Conservation (phyloP, 1,139 yeast genomes). For the Schwanniomyces etchellsii region DNA sequence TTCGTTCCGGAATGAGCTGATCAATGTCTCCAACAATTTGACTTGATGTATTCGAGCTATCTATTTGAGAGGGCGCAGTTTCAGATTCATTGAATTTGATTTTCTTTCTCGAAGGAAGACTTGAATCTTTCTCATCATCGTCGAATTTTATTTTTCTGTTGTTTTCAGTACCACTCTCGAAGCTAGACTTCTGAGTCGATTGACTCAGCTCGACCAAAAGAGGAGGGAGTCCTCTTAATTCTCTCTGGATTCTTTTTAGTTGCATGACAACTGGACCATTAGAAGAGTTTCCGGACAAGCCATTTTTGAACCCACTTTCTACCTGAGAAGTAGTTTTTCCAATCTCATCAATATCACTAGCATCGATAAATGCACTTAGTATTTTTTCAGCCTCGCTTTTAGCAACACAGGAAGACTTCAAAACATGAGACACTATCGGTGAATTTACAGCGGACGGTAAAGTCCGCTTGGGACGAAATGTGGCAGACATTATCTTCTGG, state of each 20-base stretch:
- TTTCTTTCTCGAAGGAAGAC: constrained; percentile 14
- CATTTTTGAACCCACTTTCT: constrained; percentile 8
- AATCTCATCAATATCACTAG: constrained; percentile 19
- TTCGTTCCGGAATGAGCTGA: constrained; percentile 15
- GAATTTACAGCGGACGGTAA: constrained; percentile 43
- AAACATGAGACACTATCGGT: constrained; percentile 40
- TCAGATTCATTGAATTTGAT: constrained; percentile 25
- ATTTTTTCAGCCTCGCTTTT: constrained; percentile 41
- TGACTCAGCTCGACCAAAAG: constrained; percentile 22
- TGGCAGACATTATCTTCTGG: constrained; percentile 16
- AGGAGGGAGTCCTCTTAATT: constrained; percentile 71
- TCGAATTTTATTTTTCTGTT: constrained; percentile 28
- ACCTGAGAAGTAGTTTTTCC: background rate
- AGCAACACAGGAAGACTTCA: constrained; percentile 19
- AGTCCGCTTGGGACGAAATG: constrained; percentile 33
- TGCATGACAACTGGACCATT: constrained; percentile 46
- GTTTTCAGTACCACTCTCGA: constrained; percentile 14
- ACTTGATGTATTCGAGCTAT: constrained; percentile 1
- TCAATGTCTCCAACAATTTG: constrained; percentile 11
- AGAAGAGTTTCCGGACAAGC: constrained; percentile 18
- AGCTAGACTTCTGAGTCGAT: constrained; percentile 2
- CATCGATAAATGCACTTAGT: constrained; percentile 41
- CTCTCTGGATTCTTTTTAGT: constrained; percentile 62
- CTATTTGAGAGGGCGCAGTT: no score
- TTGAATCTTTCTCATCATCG: constrained; percentile 13